Conservation (phyloP, 805 yeast genomes). For the Dipodascus albidus region DNA sequence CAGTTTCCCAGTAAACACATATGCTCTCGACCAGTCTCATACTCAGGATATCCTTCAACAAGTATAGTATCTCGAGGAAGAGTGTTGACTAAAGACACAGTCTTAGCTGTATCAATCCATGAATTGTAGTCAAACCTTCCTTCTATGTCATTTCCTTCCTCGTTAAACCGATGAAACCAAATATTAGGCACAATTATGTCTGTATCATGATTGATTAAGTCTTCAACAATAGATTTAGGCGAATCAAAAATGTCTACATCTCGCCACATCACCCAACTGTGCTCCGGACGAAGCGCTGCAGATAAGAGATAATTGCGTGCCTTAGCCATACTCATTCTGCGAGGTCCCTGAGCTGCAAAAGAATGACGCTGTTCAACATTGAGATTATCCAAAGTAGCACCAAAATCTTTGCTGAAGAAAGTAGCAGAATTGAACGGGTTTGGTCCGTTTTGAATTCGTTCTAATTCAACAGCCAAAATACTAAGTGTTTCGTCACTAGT, state of each 20-base stretch:
- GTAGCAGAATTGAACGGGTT: conserved; percentile 67
- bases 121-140: conserved; percentile 20
- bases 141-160: conserved; percentile 17
- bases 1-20: conserved; percentile 66
- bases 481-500: conserved; percentile 65
- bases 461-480: conserved; percentile 60
- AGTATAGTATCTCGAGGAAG: conserved; percentile 66
- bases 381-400: conserved; percentile 64
- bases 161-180: conserved; percentile 35
- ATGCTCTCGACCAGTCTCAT: conserved; percentile 85
- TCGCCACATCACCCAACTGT: conserved; percentile 85
- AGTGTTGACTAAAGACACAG: conserved; percentile 50
- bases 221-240: conserved; percentile 68
- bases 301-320: conserved; percentile 80
- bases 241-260: conserved; percentile 82
- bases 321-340: conserved; percentile 78
- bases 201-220: conserved; percentile 73
- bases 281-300: conserved; percentile 73
- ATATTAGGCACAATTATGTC: conserved; percentile 85
- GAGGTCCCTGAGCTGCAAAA: conserved; percentile 80
- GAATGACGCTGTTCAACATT: conserved; percentile 79
- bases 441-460: conserved; percentile 49
- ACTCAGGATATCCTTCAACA: conserved; percentile 89
- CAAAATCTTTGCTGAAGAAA: conserved; percentile 85
- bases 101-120: conserved; percentile 55